Percentiles rank a stretch among this genome's conserved stretches.
phyloP scores from a whole-genome alignment of 2,329 filamentous ascomycete species.

The Mollisiaceae sp. region DNA sequence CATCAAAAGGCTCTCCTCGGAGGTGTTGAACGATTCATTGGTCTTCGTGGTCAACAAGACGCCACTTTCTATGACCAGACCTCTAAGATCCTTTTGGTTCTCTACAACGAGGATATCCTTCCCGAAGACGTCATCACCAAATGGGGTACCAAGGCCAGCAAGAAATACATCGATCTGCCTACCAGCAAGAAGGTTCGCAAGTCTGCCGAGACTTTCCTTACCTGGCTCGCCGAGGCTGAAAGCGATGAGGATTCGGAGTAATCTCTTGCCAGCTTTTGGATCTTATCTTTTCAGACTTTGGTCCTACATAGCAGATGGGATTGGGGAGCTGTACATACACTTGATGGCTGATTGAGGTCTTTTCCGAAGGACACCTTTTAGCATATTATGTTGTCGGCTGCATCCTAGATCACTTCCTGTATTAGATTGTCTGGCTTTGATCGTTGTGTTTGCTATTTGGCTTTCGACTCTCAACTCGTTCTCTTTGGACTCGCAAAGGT shows the following conservation, averaged over 20 bases:
- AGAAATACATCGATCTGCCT: slow-evolving; percentile 92
- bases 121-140: slow-evolving; percentile 86
- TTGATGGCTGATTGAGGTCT: slow-evolving; percentile 4
- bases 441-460: slow-evolving; percentile 11
- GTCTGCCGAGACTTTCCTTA: slow-evolving; percentile 90
- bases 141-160: slow-evolving; percentile 95
- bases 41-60: slow-evolving; percentile 71
- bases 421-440: slow-evolving; percentile 19
- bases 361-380: not conserved
- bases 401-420: slow-evolving; percentile 18
- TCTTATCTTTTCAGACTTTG: slow-evolving; percentile 4
- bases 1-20: slow-evolving; percentile 96
- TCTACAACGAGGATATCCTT: slow-evolving; percentile 90
- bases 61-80: slow-evolving; percentile 79
- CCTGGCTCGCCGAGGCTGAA: slow-evolving; percentile 89
- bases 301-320: slow-evolving; percentile 1
- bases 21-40: slow-evolving; percentile 91
- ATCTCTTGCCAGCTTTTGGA: slow-evolving; percentile 18
- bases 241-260: slow-evolving; percentile 69
- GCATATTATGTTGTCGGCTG: slow-evolving; percentile 7
- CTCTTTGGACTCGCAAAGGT: slow-evolving; percentile 16
- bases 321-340: slow-evolving; percentile 8
- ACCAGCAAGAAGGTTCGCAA: slow-evolving; percentile 96
- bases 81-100: slow-evolving; percentile 84
- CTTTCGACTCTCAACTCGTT: slow-evolving; percentile 13